Evolutionary conservation across 2,329 filamentous ascomycete genomes (phyloP), one percentile per base, ranked within the genome.

Genomic region (Venturia aucupariae): DNA sequence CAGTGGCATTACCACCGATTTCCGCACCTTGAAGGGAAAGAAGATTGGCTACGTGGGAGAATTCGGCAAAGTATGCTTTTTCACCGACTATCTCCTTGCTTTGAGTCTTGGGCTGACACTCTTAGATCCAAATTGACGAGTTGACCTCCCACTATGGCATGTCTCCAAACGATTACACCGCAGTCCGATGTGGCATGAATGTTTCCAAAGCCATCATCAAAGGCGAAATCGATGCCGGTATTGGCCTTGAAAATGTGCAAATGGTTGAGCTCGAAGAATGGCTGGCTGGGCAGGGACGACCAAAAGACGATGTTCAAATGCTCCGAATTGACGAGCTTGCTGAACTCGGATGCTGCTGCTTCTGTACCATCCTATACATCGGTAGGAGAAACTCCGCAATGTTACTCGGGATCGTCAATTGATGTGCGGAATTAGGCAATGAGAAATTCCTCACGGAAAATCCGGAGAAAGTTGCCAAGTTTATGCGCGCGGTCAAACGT

Each of bases 231-330:
- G 86, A 91, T 72, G 89, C 89, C 22, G 89, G 89, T 42, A 85
- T 90, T 71, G 89, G 89, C 22, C 84, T 92, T 5, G 89, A 91
- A 75, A 92, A 92, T 71, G 88, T 91, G 7, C 89, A 92, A 75
- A 90, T 90, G 88, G 89, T 91, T 54, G 89, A 91, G 75, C 81
- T 92, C 1, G 88, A 89, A 74, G 87, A 90, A 72, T 91, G 88
- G 88, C 85, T 91, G 24, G 80, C 80, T 0, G 67, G 72, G 0
- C 86, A 89, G 72, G 81, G 81, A 68, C 86, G 87, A 0, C 81
- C 84, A 66, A 83, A 82, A 72, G 77, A 79, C 17, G 88, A 91
- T 67, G 89, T 90, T 8, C 86, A 90, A 76, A 91, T 92, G 88
- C 83, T 92, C 22, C 86, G 89, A 70, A 92, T 92, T 71, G 89